Evolutionary conservation across 2,329 filamentous ascomycete species (phyloP).

Genomic region (Epichloe typhina): DNA sequence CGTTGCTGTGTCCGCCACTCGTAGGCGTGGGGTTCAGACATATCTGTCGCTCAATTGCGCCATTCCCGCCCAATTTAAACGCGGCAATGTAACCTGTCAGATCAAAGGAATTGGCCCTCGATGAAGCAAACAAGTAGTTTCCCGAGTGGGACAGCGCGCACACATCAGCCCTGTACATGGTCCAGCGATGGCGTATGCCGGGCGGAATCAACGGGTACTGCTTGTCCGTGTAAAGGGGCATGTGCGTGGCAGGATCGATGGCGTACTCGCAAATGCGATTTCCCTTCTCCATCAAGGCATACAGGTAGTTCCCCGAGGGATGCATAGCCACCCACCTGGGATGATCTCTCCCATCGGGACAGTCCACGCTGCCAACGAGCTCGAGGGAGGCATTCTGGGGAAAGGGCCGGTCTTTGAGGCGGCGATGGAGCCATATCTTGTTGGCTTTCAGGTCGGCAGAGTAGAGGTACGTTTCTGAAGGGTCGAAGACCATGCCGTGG

Average conservation of each 20-base stretch:
- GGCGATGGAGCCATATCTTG: conserved; percentile 75
- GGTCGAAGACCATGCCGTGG: conserved; percentile 73
- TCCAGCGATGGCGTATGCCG: conserved; percentile 41
- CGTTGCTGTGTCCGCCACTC: conserved; percentile 79
- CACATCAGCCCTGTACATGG: conserved; percentile 77
- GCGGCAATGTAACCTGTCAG: conserved; percentile 74
- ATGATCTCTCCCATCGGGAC: conserved; percentile 59
- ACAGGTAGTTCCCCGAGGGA: conserved; percentile 63
- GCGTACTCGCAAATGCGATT: conserved; percentile 74
- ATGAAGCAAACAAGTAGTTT: conserved; percentile 69
- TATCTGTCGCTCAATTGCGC: conserved; percentile 64
- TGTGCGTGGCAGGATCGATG: conserved; percentile 57
- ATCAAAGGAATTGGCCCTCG: conserved; percentile 62
- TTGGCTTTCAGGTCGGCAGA: conserved; percentile 67
- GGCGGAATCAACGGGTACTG: conserved; percentile 70
- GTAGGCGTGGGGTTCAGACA: conserved; percentile 75
- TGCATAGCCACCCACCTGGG: conserved; percentile 83
- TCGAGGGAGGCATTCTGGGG: conserved; percentile 44
- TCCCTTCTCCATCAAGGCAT: conserved; percentile 81
- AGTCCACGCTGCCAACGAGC: conserved; percentile 59
- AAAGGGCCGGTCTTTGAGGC: conserved; percentile 27
- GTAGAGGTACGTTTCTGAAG: conserved; percentile 61
- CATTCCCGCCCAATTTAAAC: conserved; percentile 56
- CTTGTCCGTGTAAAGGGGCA: conserved; percentile 67
- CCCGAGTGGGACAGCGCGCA: conserved; percentile 57